phyloP scores from a whole-genome alignment of 495 filamentous ascomycete species.

The Hypoxylon lenormandii region DNA sequence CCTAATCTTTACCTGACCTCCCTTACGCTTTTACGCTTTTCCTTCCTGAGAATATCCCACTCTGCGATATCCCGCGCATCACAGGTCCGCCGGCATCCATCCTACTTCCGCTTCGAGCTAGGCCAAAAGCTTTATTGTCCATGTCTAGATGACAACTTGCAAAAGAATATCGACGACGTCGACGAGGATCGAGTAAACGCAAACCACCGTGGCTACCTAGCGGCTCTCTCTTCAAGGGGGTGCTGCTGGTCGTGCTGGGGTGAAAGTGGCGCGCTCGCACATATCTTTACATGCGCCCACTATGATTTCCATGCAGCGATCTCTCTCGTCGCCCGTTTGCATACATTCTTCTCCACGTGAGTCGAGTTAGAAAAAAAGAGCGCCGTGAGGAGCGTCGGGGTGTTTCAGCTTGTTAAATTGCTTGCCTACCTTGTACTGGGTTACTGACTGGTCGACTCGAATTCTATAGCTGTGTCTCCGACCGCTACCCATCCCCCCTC shows the following conservation, averaged over 20 bases:
- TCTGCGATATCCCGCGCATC: constrained; percentile 33
- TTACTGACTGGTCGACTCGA: constrained; percentile 54
- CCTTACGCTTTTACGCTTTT: constrained; percentile 24
- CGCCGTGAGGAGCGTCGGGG: constrained; percentile 22
- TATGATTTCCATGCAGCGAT: constrained; percentile 69
- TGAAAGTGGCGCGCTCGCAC: constrained; percentile 33
- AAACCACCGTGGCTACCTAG: constrained; percentile 45
- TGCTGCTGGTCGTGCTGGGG: constrained; percentile 47
- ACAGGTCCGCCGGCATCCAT: constrained; percentile 9
- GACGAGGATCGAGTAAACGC: constrained; percentile 36
- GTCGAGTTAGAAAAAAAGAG: constrained; percentile 45
- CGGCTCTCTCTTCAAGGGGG: constrained; percentile 37
- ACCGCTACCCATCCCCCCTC: constrained; percentile 53
- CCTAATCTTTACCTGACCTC: constrained; percentile 23
- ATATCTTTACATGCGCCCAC: constrained; percentile 55
- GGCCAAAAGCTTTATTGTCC: not conserved
- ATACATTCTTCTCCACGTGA: constrained; percentile 65
- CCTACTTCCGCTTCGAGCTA: constrained; percentile 22
- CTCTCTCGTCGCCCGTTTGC: constrained; percentile 65
- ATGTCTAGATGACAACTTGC: constrained; percentile 39
- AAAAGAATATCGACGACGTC: constrained; percentile 21
- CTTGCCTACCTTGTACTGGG: constrained; percentile 2
- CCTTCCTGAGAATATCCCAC: constrained; percentile 11
- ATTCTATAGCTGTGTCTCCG: constrained; percentile 50
- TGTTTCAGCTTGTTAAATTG: constrained; percentile 8